Percentiles rank a stretch among this genome's conserved stretches.
Conservation (phyloP, 2,329 filamentous ascomycete genomes). For the Colletotrichum cuscutae region DNA sequence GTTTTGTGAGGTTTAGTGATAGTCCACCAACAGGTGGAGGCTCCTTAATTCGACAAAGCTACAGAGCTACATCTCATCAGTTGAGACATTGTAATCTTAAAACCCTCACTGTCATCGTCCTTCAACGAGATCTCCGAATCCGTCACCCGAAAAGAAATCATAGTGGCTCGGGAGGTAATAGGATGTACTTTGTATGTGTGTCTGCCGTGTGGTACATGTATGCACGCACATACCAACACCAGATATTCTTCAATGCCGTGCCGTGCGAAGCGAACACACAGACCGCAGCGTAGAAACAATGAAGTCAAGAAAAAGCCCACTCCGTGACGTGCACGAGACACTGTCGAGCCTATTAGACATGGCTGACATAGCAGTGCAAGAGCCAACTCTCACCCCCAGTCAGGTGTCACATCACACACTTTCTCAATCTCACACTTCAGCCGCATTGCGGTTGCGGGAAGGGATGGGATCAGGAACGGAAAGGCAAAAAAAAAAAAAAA, state of each 20-base stretch:
- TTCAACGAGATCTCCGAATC: not conserved
- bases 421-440: not conserved
- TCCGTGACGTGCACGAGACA: conserved; percentile 32
- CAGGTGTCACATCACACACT: not conserved
- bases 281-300: conserved; percentile 4
- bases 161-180: too few species aligned
- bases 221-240: not conserved
- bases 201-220: not conserved
- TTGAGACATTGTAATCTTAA: not conserved
- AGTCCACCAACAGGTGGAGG: not conserved
- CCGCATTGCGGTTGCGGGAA: conserved; percentile 22
- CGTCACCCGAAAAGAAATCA: not conserved
- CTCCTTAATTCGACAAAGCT: not conserved
- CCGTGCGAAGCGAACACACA: not conserved
- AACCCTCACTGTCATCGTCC: not conserved
- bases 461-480: not conserved
- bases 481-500: conserved; percentile 1
- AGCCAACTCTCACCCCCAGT: not conserved
- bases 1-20: not conserved
- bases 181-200: too few species aligned
- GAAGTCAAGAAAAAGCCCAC: not conserved
- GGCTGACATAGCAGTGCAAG: conserved; percentile 20
- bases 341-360: conserved; percentile 21
- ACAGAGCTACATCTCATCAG: not conserved
- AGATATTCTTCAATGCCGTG: not conserved